Evolutionary conservation across 2,329 filamentous ascomycete genomes (phyloP).

Genomic region (Waltergamsia citrina): DNA sequence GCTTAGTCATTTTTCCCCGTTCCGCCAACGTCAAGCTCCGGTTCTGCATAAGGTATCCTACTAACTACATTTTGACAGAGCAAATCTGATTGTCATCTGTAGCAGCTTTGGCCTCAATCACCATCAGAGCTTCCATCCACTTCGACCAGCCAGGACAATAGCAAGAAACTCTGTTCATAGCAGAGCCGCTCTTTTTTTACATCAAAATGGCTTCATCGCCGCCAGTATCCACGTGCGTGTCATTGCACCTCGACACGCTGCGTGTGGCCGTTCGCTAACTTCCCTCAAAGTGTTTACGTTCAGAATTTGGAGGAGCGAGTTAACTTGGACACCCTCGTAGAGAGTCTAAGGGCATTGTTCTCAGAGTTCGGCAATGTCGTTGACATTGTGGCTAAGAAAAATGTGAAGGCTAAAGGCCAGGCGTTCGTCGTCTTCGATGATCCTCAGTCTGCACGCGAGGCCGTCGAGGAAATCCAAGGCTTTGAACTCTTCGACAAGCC

Average conservation of each 20-base stretch:
- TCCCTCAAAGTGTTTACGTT: slow-evolving; percentile 47
- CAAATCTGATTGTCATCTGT: too few species aligned
- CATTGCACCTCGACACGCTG: slow-evolving; percentile 60
- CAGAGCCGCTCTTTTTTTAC: too few species aligned
- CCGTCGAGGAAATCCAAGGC: slow-evolving; percentile 82
- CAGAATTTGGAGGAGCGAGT: slow-evolving; percentile 90
- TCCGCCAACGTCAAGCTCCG: too few species aligned
- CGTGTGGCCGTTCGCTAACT: slow-evolving; percentile 26
- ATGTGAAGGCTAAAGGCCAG: slow-evolving; percentile 87
- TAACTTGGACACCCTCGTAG: slow-evolving; percentile 68
- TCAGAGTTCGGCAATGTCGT: slow-evolving; percentile 79
- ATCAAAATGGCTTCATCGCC: slow-evolving; percentile 26
- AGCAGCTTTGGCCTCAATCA: too few species aligned
- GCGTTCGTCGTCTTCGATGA: slow-evolving; percentile 89
- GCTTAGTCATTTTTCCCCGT: too few species aligned
- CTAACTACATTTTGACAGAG: too few species aligned
- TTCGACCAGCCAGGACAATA: too few species aligned
- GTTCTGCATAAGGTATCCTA: too few species aligned
- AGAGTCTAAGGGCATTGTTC: slow-evolving; percentile 69
- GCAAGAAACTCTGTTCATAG: too few species aligned
- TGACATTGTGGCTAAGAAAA: slow-evolving; percentile 81
- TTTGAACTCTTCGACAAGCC: slow-evolving; percentile 91
- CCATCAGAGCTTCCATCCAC: too few species aligned
- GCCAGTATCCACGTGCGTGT: slow-evolving; percentile 61
- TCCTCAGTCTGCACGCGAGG: slow-evolving; percentile 66